Conservation (phyloP, 352 stramenopile species). For the Thalassiosira livingstoniorum region DNA sequence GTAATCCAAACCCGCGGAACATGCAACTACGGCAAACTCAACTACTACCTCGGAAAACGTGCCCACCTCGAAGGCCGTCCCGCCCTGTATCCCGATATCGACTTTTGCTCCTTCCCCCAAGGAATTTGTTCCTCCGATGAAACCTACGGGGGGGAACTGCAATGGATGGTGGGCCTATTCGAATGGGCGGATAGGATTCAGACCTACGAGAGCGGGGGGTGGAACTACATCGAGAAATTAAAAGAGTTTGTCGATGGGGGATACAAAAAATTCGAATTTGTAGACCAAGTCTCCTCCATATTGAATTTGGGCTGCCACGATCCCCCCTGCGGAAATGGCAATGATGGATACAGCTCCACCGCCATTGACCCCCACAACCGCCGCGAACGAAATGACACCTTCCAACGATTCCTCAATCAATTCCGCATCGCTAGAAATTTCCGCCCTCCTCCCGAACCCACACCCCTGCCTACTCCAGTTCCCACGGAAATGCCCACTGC, state of each 20-base stretch:
- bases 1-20: constrained; percentile 38
- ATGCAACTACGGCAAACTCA: constrained; percentile 68
- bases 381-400: constrained; percentile 59
- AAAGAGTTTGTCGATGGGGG: constrained; percentile 62
- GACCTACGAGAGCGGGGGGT: constrained; percentile 58
- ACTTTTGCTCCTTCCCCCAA: constrained; percentile 68
- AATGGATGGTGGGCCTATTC: constrained; percentile 67
- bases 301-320: constrained; percentile 65
- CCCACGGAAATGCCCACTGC: constrained; percentile 35
- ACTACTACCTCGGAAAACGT: constrained; percentile 53
- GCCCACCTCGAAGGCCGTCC: constrained; percentile 46
- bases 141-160: constrained; percentile 61
- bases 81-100: constrained; percentile 55
- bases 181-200: constrained; percentile 65
- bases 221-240: constrained; percentile 65
- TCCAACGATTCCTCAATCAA: constrained; percentile 61
- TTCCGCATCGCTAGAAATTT: constrained; percentile 52
- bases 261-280: constrained; percentile 61
- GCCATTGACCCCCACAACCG: constrained; percentile 52
- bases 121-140: constrained; percentile 60
- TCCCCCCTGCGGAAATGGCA: constrained; percentile 59
- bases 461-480: constrained; percentile 40
- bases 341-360: constrained; percentile 19
- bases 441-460: constrained; percentile 39
- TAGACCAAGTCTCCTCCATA: constrained; percentile 58